Evolutionary conservation across 768 basidiomycete genomes (phyloP).

Genomic region (Naematelia encephala): DNA sequence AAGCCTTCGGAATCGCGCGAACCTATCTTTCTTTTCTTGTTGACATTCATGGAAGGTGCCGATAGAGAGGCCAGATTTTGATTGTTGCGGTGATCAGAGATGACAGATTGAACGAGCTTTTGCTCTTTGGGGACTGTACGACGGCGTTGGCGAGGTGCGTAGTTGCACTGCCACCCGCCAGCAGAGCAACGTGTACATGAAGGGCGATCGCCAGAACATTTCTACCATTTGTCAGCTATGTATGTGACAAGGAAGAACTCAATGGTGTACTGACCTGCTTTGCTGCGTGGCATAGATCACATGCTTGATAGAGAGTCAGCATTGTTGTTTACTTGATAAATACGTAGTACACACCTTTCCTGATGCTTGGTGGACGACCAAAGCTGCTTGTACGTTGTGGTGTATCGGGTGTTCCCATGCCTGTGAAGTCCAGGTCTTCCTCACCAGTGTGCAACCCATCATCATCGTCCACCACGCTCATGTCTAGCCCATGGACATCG

Average conservation of each 20-base stretch:
- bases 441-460: conserved; percentile 14
- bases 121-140: conserved; percentile 43
- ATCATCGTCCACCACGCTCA: conserved; percentile 27
- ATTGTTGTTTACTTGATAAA: not conserved
- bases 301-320: conserved; percentile 20
- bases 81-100: conserved; percentile 11
- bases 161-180: conserved; percentile 43
- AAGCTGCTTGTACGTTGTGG: conserved; percentile 11
- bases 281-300: conserved; percentile 45
- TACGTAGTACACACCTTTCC: conserved; percentile 31
- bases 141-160: conserved; percentile 46
- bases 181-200: conserved; percentile 41
- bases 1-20: conserved; percentile 17
- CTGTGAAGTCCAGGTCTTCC: conserved; percentile 25
- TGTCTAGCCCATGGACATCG: conserved; percentile 31
- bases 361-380: conserved; percentile 41
- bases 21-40: conserved; percentile 41
- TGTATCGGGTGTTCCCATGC: conserved; percentile 19
- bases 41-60: conserved; percentile 1
- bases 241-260: not conserved
- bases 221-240: conserved; percentile 15
- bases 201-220: conserved; percentile 47
- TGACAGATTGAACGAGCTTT: conserved; percentile 8
- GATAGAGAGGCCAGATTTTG: conserved; percentile 9
- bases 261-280: conserved; percentile 31